Evolutionary conservation across 2,329 filamentous ascomycete genomes (phyloP), one percentile per base, ranked within the genome.

Genomic region (Neofusicoccum kwambonambiense): DNA sequence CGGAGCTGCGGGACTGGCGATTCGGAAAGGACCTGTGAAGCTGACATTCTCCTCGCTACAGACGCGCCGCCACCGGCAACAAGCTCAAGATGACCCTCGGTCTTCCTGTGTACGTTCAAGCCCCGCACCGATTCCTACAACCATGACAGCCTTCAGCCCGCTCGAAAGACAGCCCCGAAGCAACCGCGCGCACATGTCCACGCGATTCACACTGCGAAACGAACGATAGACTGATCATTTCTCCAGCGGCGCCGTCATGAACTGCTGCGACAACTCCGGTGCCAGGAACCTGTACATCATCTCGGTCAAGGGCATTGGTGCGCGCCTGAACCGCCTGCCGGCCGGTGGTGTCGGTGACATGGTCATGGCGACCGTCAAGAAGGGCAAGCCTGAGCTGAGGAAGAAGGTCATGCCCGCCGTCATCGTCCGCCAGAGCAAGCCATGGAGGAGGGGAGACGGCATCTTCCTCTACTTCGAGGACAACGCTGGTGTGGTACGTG

Each of bases 341-440:
- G 94, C 95, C 78, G 95, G 91, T 75, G 95, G 95, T 88, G 94
- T 97, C 77, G 95, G 95, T 78, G 95, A 98, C 87, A 98, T 98
- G 95, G 95, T 98, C 81, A 98, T 99, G 93, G 94, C 94, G 73
- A 98, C 95, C 74, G 95, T 98, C 86, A 98, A 99, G 92, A 98
- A 99, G 92, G 95, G 96, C 86, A 99, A 99, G 92, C 96, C 96
- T 71, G 96, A 99, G 86, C 87, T 99, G 80, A 89, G 96, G 84
- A 99, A 99, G 92, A 99, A 99, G 91, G 95, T 99, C 83, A 97
- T 99, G 93, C 95, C 95, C 75, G 95, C 95, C 78, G 94, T 99
- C 80, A 95, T 99, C 80, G 94, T 98, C 81, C 88, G 95, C 82
- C 95, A 98, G 87, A 91, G 90, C 86, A 99, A 99, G 90, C 95